A percentile compares a stretch with the other conserved stretches of the same genome.
Conservation (phyloP, 2,329 filamentous ascomycete species). For the Talaromyces funiculosus region DNA sequence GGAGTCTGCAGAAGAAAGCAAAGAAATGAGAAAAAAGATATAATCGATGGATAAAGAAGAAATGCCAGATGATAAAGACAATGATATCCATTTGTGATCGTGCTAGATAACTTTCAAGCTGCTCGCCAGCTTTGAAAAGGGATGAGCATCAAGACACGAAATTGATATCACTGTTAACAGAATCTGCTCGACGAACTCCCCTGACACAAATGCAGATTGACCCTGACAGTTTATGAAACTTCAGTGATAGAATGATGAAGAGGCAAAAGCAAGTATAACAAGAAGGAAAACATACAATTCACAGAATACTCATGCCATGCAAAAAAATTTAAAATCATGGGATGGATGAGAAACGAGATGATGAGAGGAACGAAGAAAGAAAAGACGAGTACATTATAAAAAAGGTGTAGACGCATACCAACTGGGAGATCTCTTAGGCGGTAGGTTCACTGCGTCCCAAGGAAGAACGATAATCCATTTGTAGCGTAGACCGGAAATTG, state of each 20-base stretch:
- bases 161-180: neutral
- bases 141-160: neutral
- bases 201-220: slow-evolving; percentile 11
- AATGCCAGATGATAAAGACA: slow-evolving; percentile 5
- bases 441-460: neutral
- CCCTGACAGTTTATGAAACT: neutral
- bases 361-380: neutral
- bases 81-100: neutral
- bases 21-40: slow-evolving; percentile 13
- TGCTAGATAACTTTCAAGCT: neutral
- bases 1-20: slow-evolving; percentile 1
- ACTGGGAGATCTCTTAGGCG: neutral
- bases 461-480: neutral
- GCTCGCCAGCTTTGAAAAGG: slow-evolving; percentile 1
- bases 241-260: slow-evolving; percentile 1
- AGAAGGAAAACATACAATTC: slow-evolving; percentile 3
- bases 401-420: neutral
- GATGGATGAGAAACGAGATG: neutral
- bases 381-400: slow-evolving; percentile 1
- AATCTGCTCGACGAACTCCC: slow-evolving; percentile 10
- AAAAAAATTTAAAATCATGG: slow-evolving; percentile 8
- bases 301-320: slow-evolving; percentile 14
- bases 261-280: slow-evolving; percentile 3
- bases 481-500: neutral
- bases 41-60: slow-evolving; percentile 3